Percentiles rank a stretch among this genome's conserved stretches.
phyloP scores from a whole-genome alignment of 1,284 basidiomycete genomes.

The Xerocomus cyaneibrunnescens region DNA sequence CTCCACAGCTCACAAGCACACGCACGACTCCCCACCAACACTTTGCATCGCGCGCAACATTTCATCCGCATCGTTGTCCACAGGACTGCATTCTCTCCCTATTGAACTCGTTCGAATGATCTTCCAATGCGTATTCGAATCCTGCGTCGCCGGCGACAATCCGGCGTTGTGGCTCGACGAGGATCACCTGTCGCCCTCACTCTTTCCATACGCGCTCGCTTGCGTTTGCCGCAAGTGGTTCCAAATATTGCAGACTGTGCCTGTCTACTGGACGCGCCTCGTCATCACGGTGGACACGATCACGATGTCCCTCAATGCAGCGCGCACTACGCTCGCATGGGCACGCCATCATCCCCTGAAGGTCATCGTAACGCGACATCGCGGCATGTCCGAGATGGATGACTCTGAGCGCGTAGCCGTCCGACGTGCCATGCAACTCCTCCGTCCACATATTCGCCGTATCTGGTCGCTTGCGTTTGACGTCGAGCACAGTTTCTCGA shows the following conservation, averaged over 20 bases:
- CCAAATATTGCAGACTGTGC: conserved; percentile 2
- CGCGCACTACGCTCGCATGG: conserved; percentile 6
- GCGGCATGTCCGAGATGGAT: background rate
- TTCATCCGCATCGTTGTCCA: background rate
- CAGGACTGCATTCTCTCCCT: conserved; percentile 7
- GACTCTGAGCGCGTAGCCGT: conserved; percentile 9
- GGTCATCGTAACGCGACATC: conserved; percentile 12
- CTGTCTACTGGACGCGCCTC: conserved; percentile 13
- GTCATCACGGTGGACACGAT: conserved; percentile 11
- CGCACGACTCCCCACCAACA: background rate
- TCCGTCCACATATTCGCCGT: conserved; percentile 3
- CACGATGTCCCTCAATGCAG: background rate
- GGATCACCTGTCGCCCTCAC: conserved; percentile 11
- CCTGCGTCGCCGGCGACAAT: background rate
- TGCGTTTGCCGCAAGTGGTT: conserved; percentile 14
- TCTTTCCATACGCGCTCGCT: conserved; percentile 16
- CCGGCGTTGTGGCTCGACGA: conserved; percentile 4
- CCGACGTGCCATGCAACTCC: conserved; percentile 1
- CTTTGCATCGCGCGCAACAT: background rate
- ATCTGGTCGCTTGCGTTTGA: conserved; percentile 16
- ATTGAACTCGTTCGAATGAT: conserved; percentile 13
- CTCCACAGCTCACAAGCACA: background rate
- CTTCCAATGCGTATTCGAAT: conserved; percentile 11
- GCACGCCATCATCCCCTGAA: conserved; percentile 3
- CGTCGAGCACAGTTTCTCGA: conserved; percentile 10